These are phyloP conservation scores for Astrocystis sublimbata DNA, from an alignment of 495 filamentous ascomycete genomes.

Conservation along the genomic window DNA sequence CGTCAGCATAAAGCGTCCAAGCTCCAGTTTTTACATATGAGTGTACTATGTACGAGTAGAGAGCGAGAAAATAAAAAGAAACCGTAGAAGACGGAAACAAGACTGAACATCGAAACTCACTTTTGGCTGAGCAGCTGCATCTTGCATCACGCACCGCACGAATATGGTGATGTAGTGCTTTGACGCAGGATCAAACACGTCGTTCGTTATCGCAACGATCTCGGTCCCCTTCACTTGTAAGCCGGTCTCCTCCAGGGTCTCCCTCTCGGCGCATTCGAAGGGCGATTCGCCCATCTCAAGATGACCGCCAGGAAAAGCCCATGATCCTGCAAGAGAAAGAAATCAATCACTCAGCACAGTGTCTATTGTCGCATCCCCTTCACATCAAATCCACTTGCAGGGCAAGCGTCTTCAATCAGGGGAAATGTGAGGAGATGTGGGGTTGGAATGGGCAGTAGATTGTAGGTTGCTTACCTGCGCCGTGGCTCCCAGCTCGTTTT, in stretches of 20 bases:
- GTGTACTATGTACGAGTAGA: too few relatives aligned
- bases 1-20: conserved; percentile 15
- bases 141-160: conserved; percentile 46
- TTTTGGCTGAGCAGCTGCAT: conserved; percentile 47
- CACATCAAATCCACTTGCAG: too few relatives aligned
- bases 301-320: conserved; percentile 68
- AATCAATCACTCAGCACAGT: too few relatives aligned
- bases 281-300: conserved; percentile 64
- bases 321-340: conserved; percentile 53
- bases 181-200: conserved; percentile 49
- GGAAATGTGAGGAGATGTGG: neutral
- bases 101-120: conserved; percentile 40
- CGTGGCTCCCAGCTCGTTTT: conserved; percentile 43
- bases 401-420: neutral
- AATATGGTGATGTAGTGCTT: conserved; percentile 72
- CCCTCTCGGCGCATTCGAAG: conserved; percentile 61
- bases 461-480: conserved; percentile 34
- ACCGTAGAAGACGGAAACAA: neutral
- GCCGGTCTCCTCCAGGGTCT: conserved; percentile 68
- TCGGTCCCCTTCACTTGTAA: conserved; percentile 49
- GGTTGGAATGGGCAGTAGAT: neutral
- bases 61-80: neutral
- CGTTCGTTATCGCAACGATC: conserved; percentile 60
- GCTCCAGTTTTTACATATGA: neutral
- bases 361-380: too few relatives aligned